These are phyloP conservation scores for Pythium scleroteichum DNA, from an alignment of 352 stramenopile genomes.

Conservation along the genomic window DNA sequence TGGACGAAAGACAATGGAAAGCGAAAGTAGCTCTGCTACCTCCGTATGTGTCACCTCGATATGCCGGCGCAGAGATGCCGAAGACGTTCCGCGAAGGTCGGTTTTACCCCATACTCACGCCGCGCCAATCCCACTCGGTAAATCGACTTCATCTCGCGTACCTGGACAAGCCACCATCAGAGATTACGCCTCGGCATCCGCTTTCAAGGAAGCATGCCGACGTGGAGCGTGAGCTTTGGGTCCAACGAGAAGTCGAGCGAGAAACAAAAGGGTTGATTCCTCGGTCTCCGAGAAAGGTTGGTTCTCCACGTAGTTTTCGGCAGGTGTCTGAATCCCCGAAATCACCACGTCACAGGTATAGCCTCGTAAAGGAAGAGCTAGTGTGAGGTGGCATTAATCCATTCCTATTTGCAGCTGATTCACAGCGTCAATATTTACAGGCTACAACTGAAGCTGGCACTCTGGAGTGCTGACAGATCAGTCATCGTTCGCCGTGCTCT, in stretches of 20 bases:
- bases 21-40: slow-evolving; percentile 47
- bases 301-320: neutral
- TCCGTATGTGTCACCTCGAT: slow-evolving; percentile 51
- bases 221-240: slow-evolving; percentile 29
- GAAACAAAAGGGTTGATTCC: slow-evolving; percentile 1
- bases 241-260: slow-evolving; percentile 2
- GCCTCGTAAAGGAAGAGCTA: slow-evolving; percentile 29
- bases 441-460: neutral
- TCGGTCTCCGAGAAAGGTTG: slow-evolving; percentile 10
- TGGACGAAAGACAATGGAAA: slow-evolving; percentile 53
- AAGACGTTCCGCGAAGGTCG: slow-evolving; percentile 58
- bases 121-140: slow-evolving; percentile 48
- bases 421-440: slow-evolving; percentile 3
- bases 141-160: slow-evolving; percentile 46
- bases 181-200: slow-evolving; percentile 18
- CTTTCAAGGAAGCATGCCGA: slow-evolving; percentile 32
- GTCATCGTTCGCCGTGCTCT: slow-evolving; percentile 6
- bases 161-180: slow-evolving; percentile 22
- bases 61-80: slow-evolving; percentile 48
- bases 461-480: neutral
- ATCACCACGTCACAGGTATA: slow-evolving; percentile 16
- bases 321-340: neutral
- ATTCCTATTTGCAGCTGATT: too few relatives aligned
- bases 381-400: neutral
- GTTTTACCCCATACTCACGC: slow-evolving; percentile 49